Base-by-base conservation (phyloP, 306 rosid genomes). In the Vigna unguiculata region DNA sequence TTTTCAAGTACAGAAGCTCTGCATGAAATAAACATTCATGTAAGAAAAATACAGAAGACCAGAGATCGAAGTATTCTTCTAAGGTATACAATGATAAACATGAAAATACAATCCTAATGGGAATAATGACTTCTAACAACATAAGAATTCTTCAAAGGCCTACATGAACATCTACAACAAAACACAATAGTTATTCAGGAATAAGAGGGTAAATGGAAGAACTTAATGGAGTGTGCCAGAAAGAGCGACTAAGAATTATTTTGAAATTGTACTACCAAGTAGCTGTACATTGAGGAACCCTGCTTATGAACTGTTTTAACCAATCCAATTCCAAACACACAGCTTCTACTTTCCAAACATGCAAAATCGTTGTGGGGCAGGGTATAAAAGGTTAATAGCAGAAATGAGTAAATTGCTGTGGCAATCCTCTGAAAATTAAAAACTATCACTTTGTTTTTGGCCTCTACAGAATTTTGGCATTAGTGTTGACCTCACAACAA, bases 1-100 rank as follows among this genome's bases (percentile, higher is more conserved):
- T 90, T 92, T 87, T 95, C 97, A 14, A 95, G 96, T 48, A 87
- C 95, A 22, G 97, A 96, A 69, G 93, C 84, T 71, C 97, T 92
- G 88, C 88, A 88, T 51, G 64, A 80, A 65, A 79, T 66, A 46
- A 53, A 49, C 51, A 67, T 20, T 46, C 58, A 34, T 41, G 22
- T 80, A 62, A 82, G 85, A 62, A 32, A 75, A 70, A 72, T 38
- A 60, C 58, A 48, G 38, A 25, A 30, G 57, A 71, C 60, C 24
- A 78, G 47, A 63, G 41, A 81, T 60, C 49, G 20, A 78, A 49
- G 45, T n/a, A n/a, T n/a, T n/a, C n/a, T n/a, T n/a, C n/a, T n/a
- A 75, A 59, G 22, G 40, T 45, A 51, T 30, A 58, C 9, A 55
- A 17, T 34, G 32, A 25, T 46, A 55, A 45, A 15, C 71, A 66